These are phyloP conservation scores for Chlamydomonas sphaeroides DNA, from an alignment of 139 green algal species.

Conservation along the genomic window DNA sequence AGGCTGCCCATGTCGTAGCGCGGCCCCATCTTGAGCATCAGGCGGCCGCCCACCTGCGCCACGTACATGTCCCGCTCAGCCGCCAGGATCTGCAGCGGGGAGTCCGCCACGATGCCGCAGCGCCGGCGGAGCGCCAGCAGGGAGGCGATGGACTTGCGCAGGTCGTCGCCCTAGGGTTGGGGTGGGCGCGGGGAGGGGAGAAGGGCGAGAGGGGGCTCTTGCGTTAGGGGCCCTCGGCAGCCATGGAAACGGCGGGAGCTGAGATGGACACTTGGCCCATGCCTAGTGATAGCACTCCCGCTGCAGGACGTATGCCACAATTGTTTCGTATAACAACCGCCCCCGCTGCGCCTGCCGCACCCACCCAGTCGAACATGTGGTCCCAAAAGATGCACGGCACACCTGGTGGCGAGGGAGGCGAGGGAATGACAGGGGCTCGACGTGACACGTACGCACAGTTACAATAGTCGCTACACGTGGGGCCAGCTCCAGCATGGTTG, in stretches of 20 bases:
- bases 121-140: conserved; percentile 62
- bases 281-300: no score
- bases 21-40: conserved; percentile 45
- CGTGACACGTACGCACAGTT: not conserved
- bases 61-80: conserved; percentile 81
- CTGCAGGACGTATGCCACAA: no score
- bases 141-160: conserved; percentile 39
- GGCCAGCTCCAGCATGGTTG: no score
- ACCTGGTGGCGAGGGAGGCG: conserved; percentile 23
- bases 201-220: no score
- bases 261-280: no score
- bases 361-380: conserved; percentile 86
- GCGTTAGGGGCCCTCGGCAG: no score
- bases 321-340: no score
- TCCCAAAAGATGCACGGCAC: conserved; percentile 84
- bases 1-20: conserved; percentile 40
- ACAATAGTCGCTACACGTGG: not conserved
- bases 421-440: no score
- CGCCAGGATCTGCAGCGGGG: conserved; percentile 70
- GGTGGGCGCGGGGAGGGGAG: no score
- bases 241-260: no score
- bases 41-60: conserved; percentile 55
- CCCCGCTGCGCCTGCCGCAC: no score
- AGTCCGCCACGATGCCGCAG: conserved; percentile 60
- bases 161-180: conserved; percentile 65